These are phyloP conservation scores for Candida yuanshanica DNA, from an alignment of 805 yeast species.

Conservation along the genomic window DNA sequence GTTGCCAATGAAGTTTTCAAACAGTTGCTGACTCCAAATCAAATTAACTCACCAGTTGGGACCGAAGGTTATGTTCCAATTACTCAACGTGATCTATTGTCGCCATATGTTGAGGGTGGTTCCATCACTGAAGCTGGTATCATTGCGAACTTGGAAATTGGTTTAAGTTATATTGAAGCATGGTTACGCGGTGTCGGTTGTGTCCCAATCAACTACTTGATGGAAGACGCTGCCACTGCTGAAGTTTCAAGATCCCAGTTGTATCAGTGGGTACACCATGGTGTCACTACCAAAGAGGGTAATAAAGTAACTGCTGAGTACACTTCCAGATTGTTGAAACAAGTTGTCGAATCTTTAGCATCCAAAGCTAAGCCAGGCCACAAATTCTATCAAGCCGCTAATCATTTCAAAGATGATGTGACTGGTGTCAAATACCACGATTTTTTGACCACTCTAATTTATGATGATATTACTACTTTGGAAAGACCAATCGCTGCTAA, in stretches of 20 bases:
- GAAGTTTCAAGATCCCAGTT: constrained; percentile 81
- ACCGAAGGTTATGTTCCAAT: constrained; percentile 38
- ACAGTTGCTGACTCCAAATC: constrained; percentile 81
- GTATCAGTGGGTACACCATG: constrained; percentile 80
- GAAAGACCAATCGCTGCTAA: constrained; percentile 16
- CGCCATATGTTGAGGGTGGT: constrained; percentile 58
- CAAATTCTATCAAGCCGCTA: constrained; percentile 64
- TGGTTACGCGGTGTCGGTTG: constrained; percentile 84
- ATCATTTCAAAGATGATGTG: constrained; percentile 66
- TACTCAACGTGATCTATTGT: constrained; percentile 49
- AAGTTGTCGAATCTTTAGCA: constrained; percentile 51
- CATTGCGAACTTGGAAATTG: constrained; percentile 66
- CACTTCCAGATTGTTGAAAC: constrained; percentile 50
- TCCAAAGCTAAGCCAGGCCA: constrained; percentile 49
- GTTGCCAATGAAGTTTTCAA: constrained; percentile 69
- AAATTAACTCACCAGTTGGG: constrained; percentile 38
- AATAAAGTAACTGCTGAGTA: constrained; percentile 57
- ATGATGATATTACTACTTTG: constrained; percentile 61
- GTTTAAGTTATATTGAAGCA: constrained; percentile 76
- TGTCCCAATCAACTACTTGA: constrained; percentile 77
- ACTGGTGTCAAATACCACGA: constrained; percentile 69
- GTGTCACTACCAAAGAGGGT: constrained; percentile 51
- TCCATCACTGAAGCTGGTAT: constrained; percentile 67
- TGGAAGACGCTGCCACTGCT: constrained; percentile 91
- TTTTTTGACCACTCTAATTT: constrained; percentile 69